Conservation (phyloP, 345 rosid genomes). For the Citrus glauca region DNA sequence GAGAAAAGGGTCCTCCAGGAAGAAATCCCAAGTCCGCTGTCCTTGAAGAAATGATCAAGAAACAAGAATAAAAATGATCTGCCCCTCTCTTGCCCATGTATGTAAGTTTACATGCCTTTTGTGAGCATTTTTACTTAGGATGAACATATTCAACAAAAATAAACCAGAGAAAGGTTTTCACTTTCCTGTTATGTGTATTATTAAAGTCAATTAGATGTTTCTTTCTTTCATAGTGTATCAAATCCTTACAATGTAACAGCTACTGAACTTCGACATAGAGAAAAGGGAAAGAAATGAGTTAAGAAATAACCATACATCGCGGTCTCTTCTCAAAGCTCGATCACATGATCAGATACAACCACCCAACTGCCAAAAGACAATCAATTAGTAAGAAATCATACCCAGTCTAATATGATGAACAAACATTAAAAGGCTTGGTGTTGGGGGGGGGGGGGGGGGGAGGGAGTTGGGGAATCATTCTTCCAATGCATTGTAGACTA, state of each 20-base stretch:
- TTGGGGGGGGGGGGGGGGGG: neutral
- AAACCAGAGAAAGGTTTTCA: neutral
- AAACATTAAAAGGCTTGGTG: neutral
- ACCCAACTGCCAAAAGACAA: slow-evolving; percentile 52
- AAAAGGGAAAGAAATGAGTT: slow-evolving; percentile 8
- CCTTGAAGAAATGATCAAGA: slow-evolving; percentile 50
- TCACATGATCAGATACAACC: slow-evolving; percentile 52
- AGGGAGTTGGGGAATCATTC: neutral
- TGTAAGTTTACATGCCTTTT: slow-evolving; percentile 1
- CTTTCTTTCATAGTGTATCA: neutral
- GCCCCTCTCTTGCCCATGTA: neutral
- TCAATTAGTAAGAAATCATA: neutral
- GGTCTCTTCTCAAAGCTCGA: slow-evolving; percentile 17
- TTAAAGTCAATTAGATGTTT: slow-evolving; percentile 14
- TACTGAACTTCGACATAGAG: slow-evolving; percentile 15
- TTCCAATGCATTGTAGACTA: neutral
- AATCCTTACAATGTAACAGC: neutral
- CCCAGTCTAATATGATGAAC: neutral
- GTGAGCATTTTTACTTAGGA: neutral
- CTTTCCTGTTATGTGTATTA: neutral
- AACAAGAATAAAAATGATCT: slow-evolving; percentile 24
- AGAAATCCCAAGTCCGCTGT: slow-evolving; percentile 75
- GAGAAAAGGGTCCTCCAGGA: slow-evolving; percentile 83
- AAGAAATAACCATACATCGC: neutral
- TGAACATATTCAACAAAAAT: neutral